A percentile compares a stretch with the other conserved stretches of the same genome.
Conservation (phyloP, 1,284 basidiomycete genomes). For the Leccinum subrobustum region DNA sequence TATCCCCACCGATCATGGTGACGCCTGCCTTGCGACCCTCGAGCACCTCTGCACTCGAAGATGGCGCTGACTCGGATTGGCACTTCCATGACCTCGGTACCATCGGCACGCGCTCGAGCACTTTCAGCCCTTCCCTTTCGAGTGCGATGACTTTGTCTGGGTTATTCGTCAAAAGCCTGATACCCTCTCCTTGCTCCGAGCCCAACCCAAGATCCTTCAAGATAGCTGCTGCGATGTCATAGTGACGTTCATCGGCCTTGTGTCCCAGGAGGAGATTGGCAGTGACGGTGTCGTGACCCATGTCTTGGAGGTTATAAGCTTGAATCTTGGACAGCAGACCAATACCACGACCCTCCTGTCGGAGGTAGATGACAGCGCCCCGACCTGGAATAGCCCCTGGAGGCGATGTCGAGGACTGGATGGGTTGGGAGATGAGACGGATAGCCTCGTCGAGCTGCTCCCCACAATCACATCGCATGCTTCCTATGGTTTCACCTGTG, state of each 20-base stretch:
- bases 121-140: constrained; percentile 77
- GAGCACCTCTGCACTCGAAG: constrained; percentile 28
- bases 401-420: constrained; percentile 38
- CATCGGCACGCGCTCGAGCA: constrained; percentile 91
- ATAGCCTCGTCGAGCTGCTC: constrained; percentile 98
- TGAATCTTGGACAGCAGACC: constrained; percentile 94
- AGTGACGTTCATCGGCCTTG: constrained; percentile 91
- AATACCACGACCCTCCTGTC: constrained; percentile 99
- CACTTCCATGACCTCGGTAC: constrained; percentile 85
- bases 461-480: constrained; percentile 98
- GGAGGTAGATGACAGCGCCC: constrained; percentile 95
- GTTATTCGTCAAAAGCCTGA: constrained; percentile 94
- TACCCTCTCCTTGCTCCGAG: constrained; percentile 53
- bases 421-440: constrained; percentile 82
- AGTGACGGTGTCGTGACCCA: constrained; percentile 97
- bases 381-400: constrained; percentile 65
- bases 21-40: constrained; percentile 62
- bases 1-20: constrained; percentile 82
- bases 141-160: constrained; percentile 95
- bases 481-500: constrained; percentile 97
- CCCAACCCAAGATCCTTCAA: constrained; percentile 85
- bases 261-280: constrained; percentile 97
- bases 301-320: constrained; percentile 97
- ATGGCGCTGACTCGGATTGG: constrained; percentile 20
- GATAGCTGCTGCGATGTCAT: constrained; percentile 90